A percentile compares a stretch with the other conserved stretches of the same genome.
Conservation (phyloP, 139 green algal genomes). For the Nannochloris sp. region DNA sequence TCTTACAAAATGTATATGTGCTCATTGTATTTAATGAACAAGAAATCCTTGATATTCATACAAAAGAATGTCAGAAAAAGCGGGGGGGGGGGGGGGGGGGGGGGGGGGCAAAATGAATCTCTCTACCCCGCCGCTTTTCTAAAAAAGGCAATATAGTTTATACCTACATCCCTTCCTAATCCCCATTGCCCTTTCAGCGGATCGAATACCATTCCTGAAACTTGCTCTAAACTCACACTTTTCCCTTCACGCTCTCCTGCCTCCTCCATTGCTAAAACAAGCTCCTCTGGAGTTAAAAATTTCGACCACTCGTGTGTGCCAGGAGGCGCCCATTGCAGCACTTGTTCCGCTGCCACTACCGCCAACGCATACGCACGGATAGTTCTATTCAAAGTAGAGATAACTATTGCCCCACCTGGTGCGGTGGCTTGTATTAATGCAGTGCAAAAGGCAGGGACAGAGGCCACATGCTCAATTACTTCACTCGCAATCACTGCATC, state of each 20-base stretch:
- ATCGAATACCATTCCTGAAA: constrained; percentile 57
- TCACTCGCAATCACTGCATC: constrained; percentile 58
- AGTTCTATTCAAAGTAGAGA: constrained; percentile 89
- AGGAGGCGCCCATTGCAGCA: constrained; percentile 53
- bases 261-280: constrained; percentile 43
- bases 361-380: constrained; percentile 63
- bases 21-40: too few species aligned
- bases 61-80: too few species aligned
- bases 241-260: too few species aligned
- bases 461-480: constrained; percentile 62
- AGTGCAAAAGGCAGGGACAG: constrained; percentile 36
- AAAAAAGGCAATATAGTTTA: constrained; percentile 79
- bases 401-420: constrained; percentile 43
- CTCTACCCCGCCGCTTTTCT: constrained; percentile 1
- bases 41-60: too few species aligned
- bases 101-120: not conserved
- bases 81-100: too few species aligned
- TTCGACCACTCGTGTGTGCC: constrained; percentile 79
- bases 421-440: constrained; percentile 12
- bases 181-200: constrained; percentile 37
- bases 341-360: constrained; percentile 76
- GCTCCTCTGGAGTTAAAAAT: constrained; percentile 88
- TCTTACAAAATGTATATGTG: too few species aligned
- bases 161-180: constrained; percentile 37
- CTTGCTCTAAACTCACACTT: constrained; percentile 23